These are phyloP conservation scores for Penicillium sp. DNA, from an alignment of 2,329 filamentous ascomycete species.

Conservation along the genomic window DNA sequence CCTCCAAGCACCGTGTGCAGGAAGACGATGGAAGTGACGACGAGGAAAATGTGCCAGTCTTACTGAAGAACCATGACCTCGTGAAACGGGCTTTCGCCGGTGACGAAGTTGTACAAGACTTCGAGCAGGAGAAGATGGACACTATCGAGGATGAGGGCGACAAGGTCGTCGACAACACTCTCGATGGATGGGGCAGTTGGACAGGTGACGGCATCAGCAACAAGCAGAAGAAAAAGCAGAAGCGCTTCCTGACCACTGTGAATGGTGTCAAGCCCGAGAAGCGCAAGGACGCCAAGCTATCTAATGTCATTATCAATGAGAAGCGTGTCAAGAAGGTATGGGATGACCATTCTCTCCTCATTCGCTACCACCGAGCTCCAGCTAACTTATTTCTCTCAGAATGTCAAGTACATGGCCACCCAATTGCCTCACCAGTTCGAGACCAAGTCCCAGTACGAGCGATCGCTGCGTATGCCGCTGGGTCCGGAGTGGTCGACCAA, in stretches of 20 bases:
- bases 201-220: conserved; percentile 79
- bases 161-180: conserved; percentile 78
- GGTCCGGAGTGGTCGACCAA: conserved; percentile 98
- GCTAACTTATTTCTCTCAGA: conserved; percentile 54
- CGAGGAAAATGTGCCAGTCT: conserved; percentile 44
- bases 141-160: conserved; percentile 77
- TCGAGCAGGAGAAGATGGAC: conserved; percentile 77
- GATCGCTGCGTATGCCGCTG: conserved; percentile 81
- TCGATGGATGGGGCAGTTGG: conserved; percentile 96
- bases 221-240: conserved; percentile 63
- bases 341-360: background rate
- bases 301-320: conserved; percentile 89
- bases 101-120: conserved; percentile 79
- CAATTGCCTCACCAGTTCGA: conserved; percentile 90
- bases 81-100: conserved; percentile 86
- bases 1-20: conserved; percentile 40
- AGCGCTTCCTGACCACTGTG: conserved; percentile 54
- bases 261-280: conserved; percentile 76
- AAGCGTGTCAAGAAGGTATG: conserved; percentile 83
- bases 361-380: background rate
- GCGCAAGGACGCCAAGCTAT: conserved; percentile 80
- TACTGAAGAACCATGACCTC: conserved; percentile 64
- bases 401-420: conserved; percentile 82
- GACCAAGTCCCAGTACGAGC: conserved; percentile 84
- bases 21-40: conserved; percentile 49